These are phyloP conservation scores for Ophiosphaerella korrae DNA, from an alignment of 2,329 filamentous ascomycete species.

Conservation along the genomic window DNA sequence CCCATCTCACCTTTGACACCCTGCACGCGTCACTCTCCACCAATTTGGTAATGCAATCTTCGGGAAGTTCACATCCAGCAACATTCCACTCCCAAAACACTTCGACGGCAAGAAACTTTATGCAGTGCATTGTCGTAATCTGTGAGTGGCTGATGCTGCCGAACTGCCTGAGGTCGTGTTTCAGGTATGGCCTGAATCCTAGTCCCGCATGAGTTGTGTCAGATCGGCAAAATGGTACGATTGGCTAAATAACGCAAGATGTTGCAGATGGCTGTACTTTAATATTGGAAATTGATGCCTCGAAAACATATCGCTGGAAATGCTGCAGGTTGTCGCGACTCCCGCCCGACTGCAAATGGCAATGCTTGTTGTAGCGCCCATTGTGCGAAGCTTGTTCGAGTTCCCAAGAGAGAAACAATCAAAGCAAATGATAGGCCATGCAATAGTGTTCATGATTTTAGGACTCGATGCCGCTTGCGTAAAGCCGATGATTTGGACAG, in stretches of 20 bases:
- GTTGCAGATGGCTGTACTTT: conserved; percentile 7
- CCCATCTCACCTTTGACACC: conserved; percentile 6
- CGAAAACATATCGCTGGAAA: no score
- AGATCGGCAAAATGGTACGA: conserved; percentile 3
- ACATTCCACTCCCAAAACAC: neutral
- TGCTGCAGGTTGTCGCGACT: no score
- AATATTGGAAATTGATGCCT: no score
- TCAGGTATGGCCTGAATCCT: conserved; percentile 21
- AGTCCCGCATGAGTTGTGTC: conserved; percentile 18
- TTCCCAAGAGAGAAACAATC: no score
- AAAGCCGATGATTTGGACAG: no score
- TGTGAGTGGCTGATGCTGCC: conserved; percentile 15
- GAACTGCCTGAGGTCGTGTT: conserved; percentile 16
- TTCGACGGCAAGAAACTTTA: conserved; percentile 1
- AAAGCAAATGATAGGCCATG: no score
- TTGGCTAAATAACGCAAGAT: conserved; percentile 12
- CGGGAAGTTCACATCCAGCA: conserved; percentile 10
- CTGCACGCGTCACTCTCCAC: conserved; percentile 7
- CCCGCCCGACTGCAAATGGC: no score
- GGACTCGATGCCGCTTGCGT: no score
- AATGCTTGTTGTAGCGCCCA: no score
- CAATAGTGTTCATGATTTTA: no score
- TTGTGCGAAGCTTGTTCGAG: no score
- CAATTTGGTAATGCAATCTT: conserved; percentile 20
- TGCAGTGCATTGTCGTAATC: neutral